phyloP scores from a whole-genome alignment of 768 basidiomycete genomes.

The Trametes gibbosa region DNA sequence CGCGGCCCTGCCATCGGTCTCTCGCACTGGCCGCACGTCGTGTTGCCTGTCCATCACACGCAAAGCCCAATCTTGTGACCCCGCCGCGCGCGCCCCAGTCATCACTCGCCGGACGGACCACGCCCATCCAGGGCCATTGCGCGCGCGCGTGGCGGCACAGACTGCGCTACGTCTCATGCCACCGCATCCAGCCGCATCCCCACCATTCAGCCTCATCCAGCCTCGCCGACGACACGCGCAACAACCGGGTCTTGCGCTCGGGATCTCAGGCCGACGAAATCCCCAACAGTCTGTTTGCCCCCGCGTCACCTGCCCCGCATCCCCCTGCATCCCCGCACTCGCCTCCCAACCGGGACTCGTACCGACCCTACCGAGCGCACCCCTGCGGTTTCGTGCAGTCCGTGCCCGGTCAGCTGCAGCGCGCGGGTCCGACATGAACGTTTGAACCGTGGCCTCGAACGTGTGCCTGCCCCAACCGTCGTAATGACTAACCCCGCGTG shows the following conservation, averaged over 20 bases:
- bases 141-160: neutral
- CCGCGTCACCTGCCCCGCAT: slow-evolving; percentile 2
- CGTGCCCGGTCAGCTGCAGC: slow-evolving; percentile 7
- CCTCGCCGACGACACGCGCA: neutral
- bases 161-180: neutral
- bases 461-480: neutral
- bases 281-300: slow-evolving; percentile 1
- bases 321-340: neutral
- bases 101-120: slow-evolving; percentile 2
- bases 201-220: neutral
- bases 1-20: too few relatives aligned
- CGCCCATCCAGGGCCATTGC: neutral
- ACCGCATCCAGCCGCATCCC: neutral
- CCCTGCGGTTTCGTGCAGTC: neutral
- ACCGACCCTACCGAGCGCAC: slow-evolving; percentile 6
- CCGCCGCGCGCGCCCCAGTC: neutral
- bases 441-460: slow-evolving; percentile 2
- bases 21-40: too few relatives aligned
- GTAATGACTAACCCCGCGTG: too few relatives aligned
- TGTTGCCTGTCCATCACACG: neutral
- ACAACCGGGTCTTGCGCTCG: neutral
- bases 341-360: neutral
- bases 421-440: neutral
- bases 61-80: neutral
- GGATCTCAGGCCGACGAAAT: slow-evolving; percentile 1